Conservation (phyloP, 768 basidiomycete genomes). For the Goffeauzyma gilvescens region DNA sequence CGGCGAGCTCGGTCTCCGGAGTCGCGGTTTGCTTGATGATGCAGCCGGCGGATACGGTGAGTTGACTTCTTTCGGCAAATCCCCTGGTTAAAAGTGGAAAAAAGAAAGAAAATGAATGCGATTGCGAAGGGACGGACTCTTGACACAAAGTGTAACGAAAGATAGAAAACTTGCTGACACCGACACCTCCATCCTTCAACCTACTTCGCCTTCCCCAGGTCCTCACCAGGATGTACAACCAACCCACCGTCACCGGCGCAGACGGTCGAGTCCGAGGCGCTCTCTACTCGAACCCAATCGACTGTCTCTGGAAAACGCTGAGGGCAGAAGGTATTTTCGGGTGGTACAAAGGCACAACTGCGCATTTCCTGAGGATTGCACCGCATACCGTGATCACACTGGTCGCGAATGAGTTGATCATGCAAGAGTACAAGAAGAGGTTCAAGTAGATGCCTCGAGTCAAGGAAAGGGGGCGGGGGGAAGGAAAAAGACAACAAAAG, state of each 20-base stretch:
- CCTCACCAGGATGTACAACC: constrained; percentile 89
- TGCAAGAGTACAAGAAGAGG: constrained; percentile 23
- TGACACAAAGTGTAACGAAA: too few species aligned
- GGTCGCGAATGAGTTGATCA: constrained; percentile 46
- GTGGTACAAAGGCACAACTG: constrained; percentile 95
- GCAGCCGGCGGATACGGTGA: constrained; percentile 15
- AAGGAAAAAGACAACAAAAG: too few species aligned
- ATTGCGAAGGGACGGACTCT: too few species aligned
- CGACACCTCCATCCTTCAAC: too few species aligned
- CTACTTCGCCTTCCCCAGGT: too few species aligned
- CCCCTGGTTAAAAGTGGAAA: too few species aligned
- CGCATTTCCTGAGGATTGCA: constrained; percentile 79
- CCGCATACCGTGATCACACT: constrained; percentile 79
- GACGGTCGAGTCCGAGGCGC: constrained; percentile 39
- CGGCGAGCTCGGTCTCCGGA: constrained; percentile 74
- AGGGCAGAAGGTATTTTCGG: constrained; percentile 71
- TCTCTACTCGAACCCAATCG: constrained; percentile 77
- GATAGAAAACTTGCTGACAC: too few species aligned
- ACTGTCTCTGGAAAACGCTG: constrained; percentile 91
- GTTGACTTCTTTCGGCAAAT: constrained; percentile 3
- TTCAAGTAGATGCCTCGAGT: neutral
- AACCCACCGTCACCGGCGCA: constrained; percentile 30
- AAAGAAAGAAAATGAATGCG: too few species aligned
- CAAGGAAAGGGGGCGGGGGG: neutral
- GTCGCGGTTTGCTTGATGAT: neutral